Evolutionary conservation across 169 alveolate species (phyloP).

Genomic region (Cryptosporidium sp.): DNA sequence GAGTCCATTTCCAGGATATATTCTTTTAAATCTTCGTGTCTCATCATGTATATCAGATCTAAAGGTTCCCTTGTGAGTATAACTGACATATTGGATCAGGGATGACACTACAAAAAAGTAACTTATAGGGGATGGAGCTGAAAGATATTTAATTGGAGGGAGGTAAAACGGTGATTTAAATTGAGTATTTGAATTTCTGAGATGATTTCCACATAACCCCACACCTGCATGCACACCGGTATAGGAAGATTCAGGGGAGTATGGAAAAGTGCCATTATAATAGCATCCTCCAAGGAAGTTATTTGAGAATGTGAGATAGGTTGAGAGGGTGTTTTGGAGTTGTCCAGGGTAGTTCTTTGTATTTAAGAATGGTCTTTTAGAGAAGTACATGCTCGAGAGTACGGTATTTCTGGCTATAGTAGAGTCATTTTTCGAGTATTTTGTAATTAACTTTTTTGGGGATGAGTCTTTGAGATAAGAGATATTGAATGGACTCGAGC

Average conservation of each 20-base stretch:
- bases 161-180: slow-evolving; percentile 66
- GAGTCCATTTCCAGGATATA: slow-evolving; percentile 65
- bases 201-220: slow-evolving; percentile 61
- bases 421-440: slow-evolving; percentile 1
- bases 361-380: slow-evolving; percentile 64
- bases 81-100: slow-evolving; percentile 32
- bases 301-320: slow-evolving; percentile 58
- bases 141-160: slow-evolving; percentile 60
- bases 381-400: slow-evolving; percentile 50
- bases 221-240: slow-evolving; percentile 36
- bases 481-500: slow-evolving; percentile 29
- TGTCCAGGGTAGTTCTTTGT: slow-evolving; percentile 36
- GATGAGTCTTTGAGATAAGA: neutral
- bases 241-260: slow-evolving; percentile 13
- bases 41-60: slow-evolving; percentile 54
- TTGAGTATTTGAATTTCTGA: slow-evolving; percentile 35
- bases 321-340: slow-evolving; percentile 35
- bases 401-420: slow-evolving; percentile 38
- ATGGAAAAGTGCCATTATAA: slow-evolving; percentile 72
- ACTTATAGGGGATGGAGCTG: slow-evolving; percentile 59
- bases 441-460: neutral
- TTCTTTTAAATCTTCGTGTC: neutral
- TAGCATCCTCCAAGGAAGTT: slow-evolving; percentile 69
- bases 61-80: slow-evolving; percentile 47
- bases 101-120: slow-evolving; percentile 51